A percentile compares a stretch with the other conserved stretches of the same genome.
These are phyloP conservation scores for Begonia fuchsioides DNA, from an alignment of 306 rosid genomes.

Conservation along the genomic window DNA sequence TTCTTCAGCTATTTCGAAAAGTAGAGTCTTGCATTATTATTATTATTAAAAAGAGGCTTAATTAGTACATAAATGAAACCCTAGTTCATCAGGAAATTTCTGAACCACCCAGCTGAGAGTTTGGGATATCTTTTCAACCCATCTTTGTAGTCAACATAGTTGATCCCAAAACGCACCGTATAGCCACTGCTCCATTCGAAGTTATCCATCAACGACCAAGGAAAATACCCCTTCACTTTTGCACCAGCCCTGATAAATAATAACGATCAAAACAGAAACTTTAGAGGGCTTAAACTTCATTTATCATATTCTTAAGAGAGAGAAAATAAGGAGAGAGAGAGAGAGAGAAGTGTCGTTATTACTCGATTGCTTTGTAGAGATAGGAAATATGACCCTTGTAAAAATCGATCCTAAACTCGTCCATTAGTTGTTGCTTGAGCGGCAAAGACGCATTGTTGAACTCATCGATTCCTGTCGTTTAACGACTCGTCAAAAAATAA, in stretches of 20 bases:
- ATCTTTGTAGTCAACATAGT: constrained; percentile 41
- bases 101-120: constrained; percentile 56
- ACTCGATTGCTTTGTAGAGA: constrained; percentile 35
- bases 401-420: constrained; percentile 29
- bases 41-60: too few species aligned
- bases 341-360: neutral
- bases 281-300: neutral
- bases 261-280: neutral
- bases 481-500: too few species aligned
- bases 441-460: constrained; percentile 25
- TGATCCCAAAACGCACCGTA: constrained; percentile 41
- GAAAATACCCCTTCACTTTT: constrained; percentile 51
- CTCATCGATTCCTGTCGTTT: constrained; percentile 37
- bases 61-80: too few species aligned
- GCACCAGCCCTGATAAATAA: constrained; percentile 31
- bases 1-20: too few species aligned
- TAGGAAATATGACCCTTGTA: constrained; percentile 21
- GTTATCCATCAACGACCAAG: constrained; percentile 61
- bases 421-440: constrained; percentile 19
- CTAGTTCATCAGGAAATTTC: constrained; percentile 23
- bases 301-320: neutral
- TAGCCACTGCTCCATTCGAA: constrained; percentile 49
- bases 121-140: constrained; percentile 33
- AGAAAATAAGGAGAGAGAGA: too few species aligned
- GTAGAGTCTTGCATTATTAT: too few species aligned